phyloP scores from a whole-genome alignment of 2,329 filamentous ascomycete genomes.

The Alternaria triticimaculans region DNA sequence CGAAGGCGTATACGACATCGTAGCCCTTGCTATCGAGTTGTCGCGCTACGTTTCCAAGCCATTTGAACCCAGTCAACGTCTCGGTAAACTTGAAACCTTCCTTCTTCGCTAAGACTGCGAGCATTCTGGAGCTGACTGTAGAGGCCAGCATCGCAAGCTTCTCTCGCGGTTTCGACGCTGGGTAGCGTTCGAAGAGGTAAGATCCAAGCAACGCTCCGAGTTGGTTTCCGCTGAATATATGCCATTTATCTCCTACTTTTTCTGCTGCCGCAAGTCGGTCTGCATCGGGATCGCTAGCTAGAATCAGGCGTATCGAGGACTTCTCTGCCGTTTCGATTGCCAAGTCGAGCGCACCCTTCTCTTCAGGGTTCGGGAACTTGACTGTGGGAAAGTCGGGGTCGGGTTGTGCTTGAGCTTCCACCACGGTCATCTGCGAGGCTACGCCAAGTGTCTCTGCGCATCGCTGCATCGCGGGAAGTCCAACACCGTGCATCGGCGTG shows the following conservation, averaged over 20 bases:
- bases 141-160: slow-evolving; percentile 66
- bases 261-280: slow-evolving; percentile 69
- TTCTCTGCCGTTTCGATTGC: slow-evolving; percentile 63
- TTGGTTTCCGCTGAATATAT: slow-evolving; percentile 70
- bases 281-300: slow-evolving; percentile 71
- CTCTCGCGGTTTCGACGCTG: slow-evolving; percentile 40
- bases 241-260: slow-evolving; percentile 63
- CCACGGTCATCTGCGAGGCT: slow-evolving; percentile 55
- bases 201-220: slow-evolving; percentile 67
- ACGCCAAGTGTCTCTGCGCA: slow-evolving; percentile 50
- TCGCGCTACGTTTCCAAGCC: slow-evolving; percentile 67
- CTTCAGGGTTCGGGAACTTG: slow-evolving; percentile 70
- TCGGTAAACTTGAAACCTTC: slow-evolving; percentile 66
- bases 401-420: slow-evolving; percentile 61
- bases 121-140: slow-evolving; percentile 69
- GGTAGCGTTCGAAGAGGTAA: slow-evolving; percentile 60
- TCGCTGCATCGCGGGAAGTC: slow-evolving; percentile 56
- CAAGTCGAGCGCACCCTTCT: slow-evolving; percentile 66
- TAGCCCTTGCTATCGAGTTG: slow-evolving; percentile 58
- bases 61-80: slow-evolving; percentile 72
- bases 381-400: slow-evolving; percentile 70
- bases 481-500: slow-evolving; percentile 65
- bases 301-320: slow-evolving; percentile 57
- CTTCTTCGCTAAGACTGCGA: slow-evolving; percentile 61
- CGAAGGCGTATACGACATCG: slow-evolving; percentile 64